phyloP scores from a whole-genome alignment of 768 basidiomycete genomes.

The Mycena indigotica region DNA sequence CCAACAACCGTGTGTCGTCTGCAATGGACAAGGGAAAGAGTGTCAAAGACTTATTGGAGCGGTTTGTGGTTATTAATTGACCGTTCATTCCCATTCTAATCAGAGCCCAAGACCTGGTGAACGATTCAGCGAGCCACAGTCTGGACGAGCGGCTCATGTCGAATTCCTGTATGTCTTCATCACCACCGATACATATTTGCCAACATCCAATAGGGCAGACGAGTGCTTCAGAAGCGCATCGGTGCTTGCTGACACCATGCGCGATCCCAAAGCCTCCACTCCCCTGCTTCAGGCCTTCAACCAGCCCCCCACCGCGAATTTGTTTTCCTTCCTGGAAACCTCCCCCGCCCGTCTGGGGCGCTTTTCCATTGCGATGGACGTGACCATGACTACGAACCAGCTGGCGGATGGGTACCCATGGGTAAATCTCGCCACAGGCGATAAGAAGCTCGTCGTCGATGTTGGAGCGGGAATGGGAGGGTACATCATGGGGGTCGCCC shows the following conservation, averaged over 20 bases:
- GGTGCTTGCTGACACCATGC: background rate
- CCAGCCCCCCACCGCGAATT: background rate
- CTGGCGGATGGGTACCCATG: background rate
- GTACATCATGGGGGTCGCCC: slow-evolving; percentile 9
- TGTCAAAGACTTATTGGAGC: slow-evolving; percentile 11
- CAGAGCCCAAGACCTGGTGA: background rate
- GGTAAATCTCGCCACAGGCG: slow-evolving; percentile 4
- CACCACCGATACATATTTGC: background rate
- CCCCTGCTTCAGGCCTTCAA: background rate
- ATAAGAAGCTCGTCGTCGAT: slow-evolving; percentile 17
- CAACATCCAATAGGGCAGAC: background rate
- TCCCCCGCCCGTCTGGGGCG: background rate
- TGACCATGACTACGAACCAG: slow-evolving; percentile 12
- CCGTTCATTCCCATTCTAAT: background rate
- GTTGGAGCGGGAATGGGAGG: slow-evolving; percentile 21
- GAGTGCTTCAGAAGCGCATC: background rate
- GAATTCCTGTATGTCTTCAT: background rate
- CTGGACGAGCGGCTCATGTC: background rate
- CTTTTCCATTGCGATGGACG: slow-evolving; percentile 1
- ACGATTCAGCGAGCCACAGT: background rate
- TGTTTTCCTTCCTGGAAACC: background rate
- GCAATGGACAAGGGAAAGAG: slow-evolving; percentile 24
- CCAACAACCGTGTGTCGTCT: slow-evolving; percentile 30
- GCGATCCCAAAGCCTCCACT: background rate
- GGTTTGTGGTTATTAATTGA: slow-evolving; percentile 13